phyloP scores from a whole-genome alignment of 805 yeast genomes.

The Maudiozyma bulderi region DNA sequence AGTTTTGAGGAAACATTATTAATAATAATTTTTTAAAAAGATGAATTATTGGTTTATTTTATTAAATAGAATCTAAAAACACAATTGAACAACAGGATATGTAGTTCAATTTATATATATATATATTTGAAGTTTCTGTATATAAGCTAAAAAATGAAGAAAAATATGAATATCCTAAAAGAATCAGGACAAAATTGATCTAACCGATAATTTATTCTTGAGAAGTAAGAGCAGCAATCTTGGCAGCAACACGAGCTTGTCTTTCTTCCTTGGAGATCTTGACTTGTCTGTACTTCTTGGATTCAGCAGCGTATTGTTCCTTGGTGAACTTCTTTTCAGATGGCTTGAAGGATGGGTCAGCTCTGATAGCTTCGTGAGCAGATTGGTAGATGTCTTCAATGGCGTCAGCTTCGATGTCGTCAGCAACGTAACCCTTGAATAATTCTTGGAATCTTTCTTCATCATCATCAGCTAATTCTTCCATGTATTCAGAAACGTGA shows the following conservation, averaged over 20 bases:
- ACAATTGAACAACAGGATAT: too few species aligned
- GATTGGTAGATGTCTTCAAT: slow-evolving; percentile 89
- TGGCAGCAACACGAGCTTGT: slow-evolving; percentile 78
- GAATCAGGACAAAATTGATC: neutral
- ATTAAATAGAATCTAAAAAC: too few species aligned
- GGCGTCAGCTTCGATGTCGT: slow-evolving; percentile 94
- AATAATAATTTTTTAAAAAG: too few species aligned
- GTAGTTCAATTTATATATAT: neutral
- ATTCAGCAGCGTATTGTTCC: slow-evolving; percentile 95
- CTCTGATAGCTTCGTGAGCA: slow-evolving; percentile 96
- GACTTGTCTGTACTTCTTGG: slow-evolving; percentile 80
- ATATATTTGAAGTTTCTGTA: neutral
- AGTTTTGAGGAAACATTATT: too few species aligned
- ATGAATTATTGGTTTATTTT: too few species aligned
- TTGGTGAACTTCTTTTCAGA: slow-evolving; percentile 89
- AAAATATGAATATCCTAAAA: neutral
- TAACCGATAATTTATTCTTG: slow-evolving; percentile 17
- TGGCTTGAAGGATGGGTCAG: slow-evolving; percentile 83
- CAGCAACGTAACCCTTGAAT: slow-evolving; percentile 93
- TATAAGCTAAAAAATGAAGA: neutral
- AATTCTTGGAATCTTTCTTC: slow-evolving; percentile 97
- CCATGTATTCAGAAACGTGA: slow-evolving; percentile 99
- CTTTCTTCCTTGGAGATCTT: slow-evolving; percentile 91
- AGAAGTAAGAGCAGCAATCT: slow-evolving; percentile 82
- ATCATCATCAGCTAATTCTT: slow-evolving; percentile 99